Percentiles rank a stretch among this genome's conserved stretches.
phyloP scores from a whole-genome alignment of 352 stramenopile species.

The Phytophthora sp. region DNA sequence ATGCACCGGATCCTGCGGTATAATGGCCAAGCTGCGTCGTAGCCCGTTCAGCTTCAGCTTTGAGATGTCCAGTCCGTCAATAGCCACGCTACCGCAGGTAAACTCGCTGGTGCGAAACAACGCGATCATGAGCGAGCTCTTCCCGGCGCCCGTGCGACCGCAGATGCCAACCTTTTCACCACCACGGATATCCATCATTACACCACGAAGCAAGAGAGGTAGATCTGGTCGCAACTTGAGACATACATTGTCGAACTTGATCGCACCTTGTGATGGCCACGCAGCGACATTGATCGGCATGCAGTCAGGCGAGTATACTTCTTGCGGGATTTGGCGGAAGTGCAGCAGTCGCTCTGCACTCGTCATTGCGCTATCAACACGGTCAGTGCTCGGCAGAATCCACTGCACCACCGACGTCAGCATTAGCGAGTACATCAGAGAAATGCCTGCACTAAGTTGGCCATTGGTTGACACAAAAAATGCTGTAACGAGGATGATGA shows the following conservation, averaged over 20 bases:
- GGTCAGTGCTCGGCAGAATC: slow-evolving; percentile 18
- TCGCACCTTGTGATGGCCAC: slow-evolving; percentile 34
- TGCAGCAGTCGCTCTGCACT: slow-evolving; percentile 39
- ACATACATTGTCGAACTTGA: slow-evolving; percentile 32
- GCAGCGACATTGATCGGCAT: not conserved
- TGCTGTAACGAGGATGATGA: slow-evolving; percentile 88
- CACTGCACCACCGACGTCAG: slow-evolving; percentile 48
- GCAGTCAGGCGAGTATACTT: slow-evolving; percentile 22
- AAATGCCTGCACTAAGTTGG: slow-evolving; percentile 26
- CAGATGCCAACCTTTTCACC: slow-evolving; percentile 23
- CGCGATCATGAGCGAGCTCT: slow-evolving; percentile 16
- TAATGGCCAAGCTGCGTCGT: slow-evolving; percentile 49
- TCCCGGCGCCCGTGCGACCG: slow-evolving; percentile 7
- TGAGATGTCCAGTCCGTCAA: slow-evolving; percentile 87
- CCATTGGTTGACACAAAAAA: slow-evolving; percentile 75
- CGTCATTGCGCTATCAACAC: slow-evolving; percentile 58
- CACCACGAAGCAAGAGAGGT: slow-evolving; percentile 39
- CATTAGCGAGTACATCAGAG: slow-evolving; percentile 17
- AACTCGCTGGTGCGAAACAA: slow-evolving; percentile 39
- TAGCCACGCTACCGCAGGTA: slow-evolving; percentile 72
- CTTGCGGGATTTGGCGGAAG: slow-evolving; percentile 40
- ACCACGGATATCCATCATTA: slow-evolving; percentile 30
- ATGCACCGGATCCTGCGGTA: slow-evolving; percentile 87
- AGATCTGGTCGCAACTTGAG: slow-evolving; percentile 28
- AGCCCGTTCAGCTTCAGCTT: slow-evolving; percentile 41